Evolutionary conservation across 2,329 filamentous ascomycete species (phyloP).

Genomic region (Xylaria arbuscula): DNA sequence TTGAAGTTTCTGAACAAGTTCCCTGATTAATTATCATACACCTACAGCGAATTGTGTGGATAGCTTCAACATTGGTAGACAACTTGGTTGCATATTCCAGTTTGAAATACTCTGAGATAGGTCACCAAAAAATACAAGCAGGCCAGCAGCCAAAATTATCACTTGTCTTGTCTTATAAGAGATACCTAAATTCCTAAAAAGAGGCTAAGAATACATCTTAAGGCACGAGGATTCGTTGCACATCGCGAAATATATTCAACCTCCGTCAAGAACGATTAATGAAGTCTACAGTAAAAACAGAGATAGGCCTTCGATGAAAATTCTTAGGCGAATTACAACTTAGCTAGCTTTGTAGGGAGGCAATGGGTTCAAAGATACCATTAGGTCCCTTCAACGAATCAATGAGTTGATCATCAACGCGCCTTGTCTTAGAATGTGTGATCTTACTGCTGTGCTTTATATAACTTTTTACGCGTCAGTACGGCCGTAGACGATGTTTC

Average conservation of each 20-base stretch:
- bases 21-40: background rate
- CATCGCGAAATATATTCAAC: background rate
- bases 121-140: background rate
- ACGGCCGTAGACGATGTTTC: too few species aligned
- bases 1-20: background rate
- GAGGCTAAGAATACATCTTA: too few species aligned
- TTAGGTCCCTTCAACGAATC: slow-evolving; percentile 5
- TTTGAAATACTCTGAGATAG: slow-evolving; percentile 6
- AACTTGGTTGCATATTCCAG: background rate
- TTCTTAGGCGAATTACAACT: slow-evolving; percentile 1
- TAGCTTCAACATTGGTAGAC: slow-evolving; percentile 9
- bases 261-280: background rate
- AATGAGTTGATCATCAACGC: background rate
- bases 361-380: slow-evolving; percentile 2
- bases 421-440: background rate
- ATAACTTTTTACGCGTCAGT: too few species aligned
- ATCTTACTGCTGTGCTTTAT: background rate
- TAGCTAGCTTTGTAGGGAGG: slow-evolving; percentile 9
- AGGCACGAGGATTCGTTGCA: too few species aligned
- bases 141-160: background rate
- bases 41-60: background rate
- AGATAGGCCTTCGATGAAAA: background rate
- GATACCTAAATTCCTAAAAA: background rate
- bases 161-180: background rate
- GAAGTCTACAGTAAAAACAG: background rate